Evolutionary conservation across 2,329 filamentous ascomycete genomes (phyloP).

Genomic region (Sporothrix globosa): DNA sequence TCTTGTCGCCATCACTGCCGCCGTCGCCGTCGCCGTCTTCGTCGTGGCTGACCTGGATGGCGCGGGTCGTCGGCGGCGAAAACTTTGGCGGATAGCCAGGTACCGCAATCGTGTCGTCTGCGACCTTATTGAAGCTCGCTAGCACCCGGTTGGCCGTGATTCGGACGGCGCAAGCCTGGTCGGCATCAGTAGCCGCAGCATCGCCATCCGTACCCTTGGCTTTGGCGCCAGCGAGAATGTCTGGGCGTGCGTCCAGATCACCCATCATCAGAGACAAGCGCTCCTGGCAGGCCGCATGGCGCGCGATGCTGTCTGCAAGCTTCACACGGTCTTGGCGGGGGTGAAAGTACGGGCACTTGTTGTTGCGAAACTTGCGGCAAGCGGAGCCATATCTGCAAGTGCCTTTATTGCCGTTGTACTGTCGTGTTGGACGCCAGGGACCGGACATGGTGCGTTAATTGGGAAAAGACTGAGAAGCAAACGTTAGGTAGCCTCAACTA

Average conservation of each 20-base stretch:
- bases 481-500: neutral
- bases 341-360: neutral
- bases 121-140: slow-evolving; percentile 38
- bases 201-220: neutral
- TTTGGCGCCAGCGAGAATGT: neutral
- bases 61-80: slow-evolving; percentile 26
- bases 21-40: too few species aligned
- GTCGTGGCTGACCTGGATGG: neutral
- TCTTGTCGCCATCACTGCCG: too few species aligned
- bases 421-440: neutral
- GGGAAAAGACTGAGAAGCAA: neutral
- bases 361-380: neutral
- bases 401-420: neutral
- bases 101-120: slow-evolving; percentile 37
- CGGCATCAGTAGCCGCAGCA: neutral
- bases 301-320: neutral
- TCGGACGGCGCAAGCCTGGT: neutral
- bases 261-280: neutral
- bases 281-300: neutral
- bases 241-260: neutral
- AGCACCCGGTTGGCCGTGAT: slow-evolving; percentile 28
- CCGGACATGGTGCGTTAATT: neutral
- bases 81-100: slow-evolving; percentile 37
- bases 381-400: neutral
- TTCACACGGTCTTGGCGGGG: neutral